Percentiles rank a stretch among this genome's conserved stretches.
phyloP scores from a whole-genome alignment of 257 asterid species.

The Paraleonurus japonicus region DNA sequence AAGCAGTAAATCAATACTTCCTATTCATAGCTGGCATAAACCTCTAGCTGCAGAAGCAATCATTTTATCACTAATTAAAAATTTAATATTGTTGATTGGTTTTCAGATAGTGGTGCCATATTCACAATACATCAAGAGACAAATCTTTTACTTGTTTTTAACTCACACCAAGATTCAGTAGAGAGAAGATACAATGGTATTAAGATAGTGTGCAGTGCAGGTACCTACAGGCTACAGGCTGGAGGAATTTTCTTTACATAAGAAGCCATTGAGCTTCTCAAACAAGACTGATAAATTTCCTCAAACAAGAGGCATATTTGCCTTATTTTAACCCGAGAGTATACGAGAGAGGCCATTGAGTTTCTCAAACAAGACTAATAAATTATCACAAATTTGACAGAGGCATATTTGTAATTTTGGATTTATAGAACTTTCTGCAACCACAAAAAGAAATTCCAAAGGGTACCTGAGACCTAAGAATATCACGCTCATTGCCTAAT shows the following conservation, averaged over 20 bases:
- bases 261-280: conserved; percentile 4
- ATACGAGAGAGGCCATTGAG: background rate
- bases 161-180: background rate
- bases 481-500: conserved; percentile 71
- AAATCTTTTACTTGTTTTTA: background rate
- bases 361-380: conserved; percentile 5
- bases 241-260: background rate
- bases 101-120: background rate
- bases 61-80: background rate
- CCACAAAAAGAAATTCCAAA: conserved; percentile 6
- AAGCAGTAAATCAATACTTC: background rate
- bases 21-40: background rate
- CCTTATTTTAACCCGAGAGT: too few relatives aligned
- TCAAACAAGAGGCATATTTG: background rate
- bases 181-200: background rate
- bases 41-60: background rate
- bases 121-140: background rate
- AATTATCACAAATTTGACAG: background rate
- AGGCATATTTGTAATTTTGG: background rate
- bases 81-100: background rate
- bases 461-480: conserved; percentile 90
- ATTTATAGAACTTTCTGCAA: conserved; percentile 8
- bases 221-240: background rate
- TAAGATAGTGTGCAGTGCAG: background rate
- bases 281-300: background rate